A percentile compares a stretch with the other conserved stretches of the same genome.
These are phyloP conservation scores for Globisporangium camurandrum DNA, from an alignment of 352 stramenopile species.

Conservation along the genomic window DNA sequence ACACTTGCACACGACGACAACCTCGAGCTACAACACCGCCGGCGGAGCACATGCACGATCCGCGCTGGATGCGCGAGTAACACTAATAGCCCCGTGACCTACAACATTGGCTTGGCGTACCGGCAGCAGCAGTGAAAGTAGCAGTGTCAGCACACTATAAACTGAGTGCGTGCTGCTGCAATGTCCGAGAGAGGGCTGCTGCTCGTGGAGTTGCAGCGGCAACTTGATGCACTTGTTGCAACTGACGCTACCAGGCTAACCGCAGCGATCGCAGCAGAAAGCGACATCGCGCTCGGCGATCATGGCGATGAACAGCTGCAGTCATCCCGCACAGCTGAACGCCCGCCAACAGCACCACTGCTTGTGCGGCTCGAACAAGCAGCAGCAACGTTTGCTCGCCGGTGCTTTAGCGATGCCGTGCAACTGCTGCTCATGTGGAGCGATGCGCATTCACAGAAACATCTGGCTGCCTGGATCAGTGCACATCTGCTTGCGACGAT, in stretches of 20 bases:
- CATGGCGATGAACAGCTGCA: neutral
- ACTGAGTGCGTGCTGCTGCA: no score
- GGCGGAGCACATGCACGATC: no score
- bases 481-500: slow-evolving; percentile 28
- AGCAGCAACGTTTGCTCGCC: slow-evolving; percentile 5
- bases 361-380: slow-evolving; percentile 23
- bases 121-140: no score
- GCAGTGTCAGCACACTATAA: no score
- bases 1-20: no score
- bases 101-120: no score
- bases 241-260: slow-evolving; percentile 17
- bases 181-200: slow-evolving; percentile 16
- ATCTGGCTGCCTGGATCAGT: slow-evolving; percentile 37
- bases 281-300: neutral
- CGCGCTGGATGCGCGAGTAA: no score
- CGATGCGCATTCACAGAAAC: neutral
- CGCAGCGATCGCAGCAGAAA: neutral
- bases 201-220: slow-evolving; percentile 36
- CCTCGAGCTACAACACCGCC: no score
- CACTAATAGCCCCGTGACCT: no score
- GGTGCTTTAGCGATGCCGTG: slow-evolving; percentile 3
- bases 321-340: neutral
- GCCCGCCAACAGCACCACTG: neutral
- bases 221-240: slow-evolving; percentile 53
- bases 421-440: slow-evolving; percentile 6